Evolutionary conservation across 805 yeast genomes (phyloP), one percentile per base, ranked within the genome.

Genomic region (Metschnikowia lachancei): DNA sequence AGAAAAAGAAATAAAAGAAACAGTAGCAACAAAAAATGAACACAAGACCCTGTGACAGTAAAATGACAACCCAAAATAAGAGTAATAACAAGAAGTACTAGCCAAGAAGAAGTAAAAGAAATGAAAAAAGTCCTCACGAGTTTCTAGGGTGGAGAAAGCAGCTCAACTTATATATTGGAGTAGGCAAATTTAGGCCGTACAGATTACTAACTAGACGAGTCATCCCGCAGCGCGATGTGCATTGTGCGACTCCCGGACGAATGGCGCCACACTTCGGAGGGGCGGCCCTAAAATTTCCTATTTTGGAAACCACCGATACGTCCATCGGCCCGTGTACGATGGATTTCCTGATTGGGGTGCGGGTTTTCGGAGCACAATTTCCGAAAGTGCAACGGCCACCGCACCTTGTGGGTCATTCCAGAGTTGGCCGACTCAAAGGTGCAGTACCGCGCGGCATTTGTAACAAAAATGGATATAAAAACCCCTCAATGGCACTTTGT

Each of bases 141-240:
- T 14, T 12, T 4, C 35, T 14, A 12, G 17, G 4, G 35, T 12
- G 12, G 14, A 36, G 39, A 36, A 19, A 31, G 14, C 16, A 17
- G 43, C 43, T 29, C 43, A 32, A 31, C 31, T 31, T 40, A 40
- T 40, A 32, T 31, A 31, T 40, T 24, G 33, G 28, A 19, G 24
- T 28, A 19, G 3, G 9, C 35, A 28, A 30, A 30, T 10, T 30
- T 19, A 4, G 37, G 43, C 24, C 24, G 8, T 11, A 16, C 37
- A 19, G 9, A 41, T 14, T 10, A 20, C 19, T 24, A n/a, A 9
- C 16, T 30, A 37, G 24, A 18, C 10, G 33, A 42, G 45, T 42
- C 45, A 42, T 36, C 35, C 16, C 12, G 40, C 39, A 30, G 18
- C 37, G 45, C 45, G 45, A 32, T 9, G 37, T 33, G 38, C 45